phyloP scores from a whole-genome alignment of 306 rosid genomes.

The Echinosophora koreensis region DNA sequence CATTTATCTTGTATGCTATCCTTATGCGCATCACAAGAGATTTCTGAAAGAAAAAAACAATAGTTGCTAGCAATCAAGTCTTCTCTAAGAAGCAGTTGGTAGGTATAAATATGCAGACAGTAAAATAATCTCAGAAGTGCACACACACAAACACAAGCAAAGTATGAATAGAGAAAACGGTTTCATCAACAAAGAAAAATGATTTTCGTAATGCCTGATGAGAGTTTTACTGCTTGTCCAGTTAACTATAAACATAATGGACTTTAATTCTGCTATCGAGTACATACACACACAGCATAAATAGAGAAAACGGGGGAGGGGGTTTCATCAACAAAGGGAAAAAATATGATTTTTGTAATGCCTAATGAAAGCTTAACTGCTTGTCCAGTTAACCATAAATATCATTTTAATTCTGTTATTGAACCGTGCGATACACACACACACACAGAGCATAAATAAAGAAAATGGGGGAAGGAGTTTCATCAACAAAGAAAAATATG shows the following conservation, averaged over 20 bases:
- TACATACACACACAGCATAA: not conserved
- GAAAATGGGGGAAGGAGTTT: not conserved
- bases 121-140: not conserved
- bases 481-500: not conserved
- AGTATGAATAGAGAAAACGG: slow-evolving; percentile 29
- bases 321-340: not conserved
- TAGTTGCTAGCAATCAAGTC: slow-evolving; percentile 44
- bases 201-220: slow-evolving; percentile 15
- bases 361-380: slow-evolving; percentile 36
- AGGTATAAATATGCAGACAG: slow-evolving; percentile 18
- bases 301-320: not conserved
- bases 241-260: slow-evolving; percentile 14
- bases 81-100: slow-evolving; percentile 39
- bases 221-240: slow-evolving; percentile 44
- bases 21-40: slow-evolving; percentile 90
- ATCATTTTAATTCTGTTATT: slow-evolving; percentile 35
- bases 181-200: slow-evolving; percentile 1
- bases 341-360: slow-evolving; percentile 4
- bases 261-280: slow-evolving; percentile 36
- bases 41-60: slow-evolving; percentile 72
- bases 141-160: not conserved
- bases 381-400: slow-evolving; percentile 30
- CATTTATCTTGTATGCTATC: slow-evolving; percentile 91
- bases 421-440: not conserved
- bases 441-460: slow-evolving; percentile 27